These are phyloP conservation scores for Sextonia rubra DNA, from an alignment of 164 flowering plant genomes.

Conservation along the genomic window DNA sequence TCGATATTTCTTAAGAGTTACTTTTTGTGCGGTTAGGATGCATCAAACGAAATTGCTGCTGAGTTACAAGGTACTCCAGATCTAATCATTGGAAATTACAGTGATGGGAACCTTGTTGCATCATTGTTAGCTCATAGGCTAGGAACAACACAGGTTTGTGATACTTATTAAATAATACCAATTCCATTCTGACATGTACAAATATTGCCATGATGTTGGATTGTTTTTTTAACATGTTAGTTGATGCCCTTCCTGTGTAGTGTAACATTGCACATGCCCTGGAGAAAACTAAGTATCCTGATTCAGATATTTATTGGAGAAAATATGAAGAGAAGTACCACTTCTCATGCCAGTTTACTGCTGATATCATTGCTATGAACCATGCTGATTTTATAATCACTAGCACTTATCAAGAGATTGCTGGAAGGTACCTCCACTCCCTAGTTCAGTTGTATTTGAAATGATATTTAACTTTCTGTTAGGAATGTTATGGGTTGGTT, in stretches of 20 bases:
- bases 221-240: neutral
- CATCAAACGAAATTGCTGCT: constrained; percentile 63
- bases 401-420: constrained; percentile 96
- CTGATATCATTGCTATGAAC: constrained; percentile 94
- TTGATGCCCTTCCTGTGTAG: constrained; percentile 32
- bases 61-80: constrained; percentile 88
- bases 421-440: constrained; percentile 76
- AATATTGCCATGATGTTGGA: neutral
- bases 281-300: constrained; percentile 98
- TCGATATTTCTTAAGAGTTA: neutral
- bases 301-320: constrained; percentile 94
- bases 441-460: neutral
- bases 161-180: constrained; percentile 1
- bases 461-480: neutral
- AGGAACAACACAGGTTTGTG: constrained; percentile 89
- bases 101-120: constrained; percentile 99
- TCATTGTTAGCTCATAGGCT: constrained; percentile 71
- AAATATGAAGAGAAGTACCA: constrained; percentile 90
- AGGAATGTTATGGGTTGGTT: neutral
- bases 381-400: constrained; percentile 95
- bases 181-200: neutral
- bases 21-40: constrained; percentile 56
- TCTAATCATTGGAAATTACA: constrained; percentile 91
- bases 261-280: constrained; percentile 94
- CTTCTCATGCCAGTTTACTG: constrained; percentile 95